Evolutionary conservation across 2,329 filamentous ascomycete species (phyloP).

Genomic region (Hymenotorrendiella dingleyae): DNA sequence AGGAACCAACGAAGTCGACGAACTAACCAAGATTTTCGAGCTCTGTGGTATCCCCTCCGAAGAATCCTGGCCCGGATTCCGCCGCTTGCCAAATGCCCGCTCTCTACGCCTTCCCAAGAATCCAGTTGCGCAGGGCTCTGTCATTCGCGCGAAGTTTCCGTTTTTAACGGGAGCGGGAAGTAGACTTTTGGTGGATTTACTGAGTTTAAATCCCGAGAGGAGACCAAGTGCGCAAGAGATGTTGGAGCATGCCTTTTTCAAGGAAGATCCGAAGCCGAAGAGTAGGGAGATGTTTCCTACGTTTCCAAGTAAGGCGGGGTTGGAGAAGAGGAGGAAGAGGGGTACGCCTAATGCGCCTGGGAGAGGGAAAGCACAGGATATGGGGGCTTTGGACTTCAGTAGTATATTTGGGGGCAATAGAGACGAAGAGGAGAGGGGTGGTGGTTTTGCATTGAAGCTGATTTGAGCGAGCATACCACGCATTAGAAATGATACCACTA

Average conservation of each 20-base stretch:
- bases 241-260: constrained; percentile 77
- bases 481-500: no score
- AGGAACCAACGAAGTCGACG: constrained; percentile 87
- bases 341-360: constrained; percentile 79
- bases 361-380: constrained; percentile 56
- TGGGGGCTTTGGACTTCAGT: constrained; percentile 58
- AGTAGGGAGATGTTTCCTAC: constrained; percentile 91
- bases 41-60: constrained; percentile 83
- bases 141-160: constrained; percentile 74
- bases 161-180: constrained; percentile 72
- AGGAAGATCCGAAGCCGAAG: constrained; percentile 84
- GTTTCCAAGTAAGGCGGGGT: constrained; percentile 89
- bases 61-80: constrained; percentile 79
- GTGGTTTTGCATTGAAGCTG: constrained; percentile 61
- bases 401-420: constrained; percentile 59
- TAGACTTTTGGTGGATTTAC: constrained; percentile 59
- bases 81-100: constrained; percentile 79
- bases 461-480: constrained; percentile 28
- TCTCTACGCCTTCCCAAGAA: constrained; percentile 63
- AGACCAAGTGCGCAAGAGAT: constrained; percentile 69
- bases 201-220: constrained; percentile 67
- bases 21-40: constrained; percentile 81
- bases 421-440: constrained; percentile 58
- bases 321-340: constrained; percentile 70
- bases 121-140: constrained; percentile 36